These are phyloP conservation scores for Xylaria sp. DNA, from an alignment of 2,329 filamentous ascomycete species.

Conservation along the genomic window DNA sequence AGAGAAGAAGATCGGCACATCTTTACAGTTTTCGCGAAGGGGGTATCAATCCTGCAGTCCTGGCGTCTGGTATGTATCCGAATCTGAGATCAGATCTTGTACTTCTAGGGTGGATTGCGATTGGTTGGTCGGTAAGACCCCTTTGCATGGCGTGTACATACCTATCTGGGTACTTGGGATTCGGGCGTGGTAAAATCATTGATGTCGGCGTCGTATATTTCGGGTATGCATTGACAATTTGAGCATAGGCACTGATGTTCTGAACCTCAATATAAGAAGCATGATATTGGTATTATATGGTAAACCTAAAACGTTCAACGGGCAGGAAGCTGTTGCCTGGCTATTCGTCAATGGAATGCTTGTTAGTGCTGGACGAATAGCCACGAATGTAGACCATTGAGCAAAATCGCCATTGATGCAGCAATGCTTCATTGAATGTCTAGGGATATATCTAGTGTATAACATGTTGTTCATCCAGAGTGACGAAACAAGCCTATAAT, in stretches of 20 bases:
- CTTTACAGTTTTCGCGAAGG: neutral
- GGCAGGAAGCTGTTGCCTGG: too few relatives aligned
- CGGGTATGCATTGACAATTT: neutral
- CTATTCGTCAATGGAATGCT: too few relatives aligned
- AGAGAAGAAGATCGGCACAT: neutral
- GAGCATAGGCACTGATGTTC: neutral
- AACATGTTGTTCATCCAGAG: too few relatives aligned
- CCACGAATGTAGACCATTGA: too few relatives aligned
- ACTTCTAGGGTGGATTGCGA: neutral
- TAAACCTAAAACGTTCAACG: too few relatives aligned
- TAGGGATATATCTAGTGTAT: too few relatives aligned
- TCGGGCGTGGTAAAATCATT: neutral
- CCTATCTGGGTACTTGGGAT: too few relatives aligned
- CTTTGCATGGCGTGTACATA: neutral
- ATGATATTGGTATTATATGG: neutral
- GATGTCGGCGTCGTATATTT: neutral
- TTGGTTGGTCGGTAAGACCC: constrained; percentile 14
- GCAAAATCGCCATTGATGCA: too few relatives aligned
- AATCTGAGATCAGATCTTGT: constrained; percentile 11
- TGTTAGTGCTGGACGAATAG: too few relatives aligned
- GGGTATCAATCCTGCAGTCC: neutral
- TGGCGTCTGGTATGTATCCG: neutral
- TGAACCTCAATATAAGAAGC: neutral
- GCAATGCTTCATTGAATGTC: too few relatives aligned
- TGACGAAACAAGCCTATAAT: neutral